phyloP scores from a whole-genome alignment of 176 grass and related monocot genomes.

The Melocanna baccifera region DNA sequence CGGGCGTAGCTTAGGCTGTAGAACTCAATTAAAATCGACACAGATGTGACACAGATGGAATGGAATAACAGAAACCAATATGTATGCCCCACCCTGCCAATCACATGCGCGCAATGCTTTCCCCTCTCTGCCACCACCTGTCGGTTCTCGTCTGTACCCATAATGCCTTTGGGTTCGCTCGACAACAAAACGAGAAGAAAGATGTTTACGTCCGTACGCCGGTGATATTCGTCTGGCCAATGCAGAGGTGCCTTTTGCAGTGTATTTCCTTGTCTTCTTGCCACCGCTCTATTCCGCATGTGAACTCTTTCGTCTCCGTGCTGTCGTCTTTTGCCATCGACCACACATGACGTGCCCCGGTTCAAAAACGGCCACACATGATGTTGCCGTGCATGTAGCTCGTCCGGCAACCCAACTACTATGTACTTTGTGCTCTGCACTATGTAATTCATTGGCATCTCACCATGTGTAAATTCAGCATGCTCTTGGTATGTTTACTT shows the following conservation, averaged over 20 bases:
- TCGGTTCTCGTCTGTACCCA: not conserved
- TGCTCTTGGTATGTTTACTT: not conserved
- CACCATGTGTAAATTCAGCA: not conserved
- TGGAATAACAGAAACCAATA: not conserved
- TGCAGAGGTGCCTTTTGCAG: not conserved
- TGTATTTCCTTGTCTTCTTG: not conserved
- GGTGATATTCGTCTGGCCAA: not conserved
- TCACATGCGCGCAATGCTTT: not conserved
- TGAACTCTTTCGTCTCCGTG: not conserved
- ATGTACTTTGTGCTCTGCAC: too few species aligned
- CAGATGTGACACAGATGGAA: not conserved
- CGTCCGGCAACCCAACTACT: too few species aligned
- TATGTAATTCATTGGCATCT: not conserved
- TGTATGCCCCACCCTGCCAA: not conserved
- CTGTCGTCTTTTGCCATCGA: not conserved
- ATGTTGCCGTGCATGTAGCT: too few species aligned
- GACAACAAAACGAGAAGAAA: not conserved
- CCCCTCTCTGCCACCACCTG: not conserved
- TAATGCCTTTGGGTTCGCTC: not conserved
- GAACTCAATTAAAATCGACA: not conserved
- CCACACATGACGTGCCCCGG: conserved; percentile 1
- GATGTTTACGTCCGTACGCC: not conserved
- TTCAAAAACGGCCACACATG: too few species aligned
- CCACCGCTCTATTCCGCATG: not conserved
- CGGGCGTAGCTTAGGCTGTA: conserved; percentile 4